phyloP scores from a whole-genome alignment of 2,329 filamentous ascomycete genomes.

The Trichophyton simii region DNA sequence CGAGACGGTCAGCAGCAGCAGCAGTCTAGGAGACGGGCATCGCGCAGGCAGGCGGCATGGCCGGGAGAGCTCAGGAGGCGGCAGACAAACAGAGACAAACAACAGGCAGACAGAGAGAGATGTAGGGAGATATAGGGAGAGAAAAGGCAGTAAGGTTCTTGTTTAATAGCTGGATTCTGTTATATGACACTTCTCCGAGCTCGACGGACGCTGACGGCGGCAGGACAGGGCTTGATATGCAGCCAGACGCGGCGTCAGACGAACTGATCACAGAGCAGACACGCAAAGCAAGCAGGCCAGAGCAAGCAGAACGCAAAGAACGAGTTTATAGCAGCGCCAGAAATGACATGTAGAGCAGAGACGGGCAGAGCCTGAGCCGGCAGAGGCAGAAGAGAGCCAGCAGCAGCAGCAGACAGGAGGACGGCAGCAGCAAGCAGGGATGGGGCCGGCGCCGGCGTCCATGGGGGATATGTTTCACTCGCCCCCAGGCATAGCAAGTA shows the following conservation, averaged over 20 bases:
- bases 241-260: not conserved
- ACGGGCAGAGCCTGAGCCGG: not conserved
- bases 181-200: no score
- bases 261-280: no score
- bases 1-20: not conserved
- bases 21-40: not conserved
- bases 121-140: no score
- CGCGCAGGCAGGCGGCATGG: not conserved
- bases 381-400: not conserved
- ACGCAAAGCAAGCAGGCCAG: not conserved
- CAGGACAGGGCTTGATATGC: no score
- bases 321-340: not conserved
- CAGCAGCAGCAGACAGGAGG: not conserved
- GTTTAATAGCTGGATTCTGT: no score
- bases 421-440: not conserved
- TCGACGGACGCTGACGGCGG: no score
- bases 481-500: not conserved
- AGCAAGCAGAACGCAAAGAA: not conserved
- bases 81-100: no score
- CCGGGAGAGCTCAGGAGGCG: no score
- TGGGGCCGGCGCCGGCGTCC: not conserved
- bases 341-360: not conserved
- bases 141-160: no score
- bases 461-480: not conserved
- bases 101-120: no score